Conservation (phyloP, 1,284 basidiomycete genomes). For the Megacollybia platyphylla region DNA sequence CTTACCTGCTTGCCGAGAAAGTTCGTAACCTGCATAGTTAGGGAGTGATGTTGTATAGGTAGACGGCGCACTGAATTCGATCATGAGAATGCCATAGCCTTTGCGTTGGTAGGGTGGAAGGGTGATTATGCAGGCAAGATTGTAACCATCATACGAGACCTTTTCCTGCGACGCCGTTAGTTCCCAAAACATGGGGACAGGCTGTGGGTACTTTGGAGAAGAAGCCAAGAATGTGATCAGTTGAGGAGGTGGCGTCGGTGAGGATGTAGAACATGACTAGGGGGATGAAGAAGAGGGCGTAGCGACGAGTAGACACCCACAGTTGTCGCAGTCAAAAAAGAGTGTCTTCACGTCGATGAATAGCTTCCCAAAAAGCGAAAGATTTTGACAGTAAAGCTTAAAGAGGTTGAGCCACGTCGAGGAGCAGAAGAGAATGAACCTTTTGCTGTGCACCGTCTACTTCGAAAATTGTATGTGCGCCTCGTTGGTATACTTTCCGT, state of each 20-base stretch:
- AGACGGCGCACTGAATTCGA: slow-evolving; percentile 80
- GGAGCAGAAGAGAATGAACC: slow-evolving; percentile 23
- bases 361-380: slow-evolving; percentile 94
- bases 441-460: slow-evolving; percentile 84
- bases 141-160: slow-evolving; percentile 91
- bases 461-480: slow-evolving; percentile 89
- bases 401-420: slow-evolving; percentile 5
- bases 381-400: slow-evolving; percentile 90
- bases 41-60: background rate
- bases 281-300: background rate
- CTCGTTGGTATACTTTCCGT: slow-evolving; percentile 81
- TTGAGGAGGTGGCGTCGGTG: slow-evolving; percentile 72
- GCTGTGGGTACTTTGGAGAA: slow-evolving; percentile 72
- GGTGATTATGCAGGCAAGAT: slow-evolving; percentile 93
- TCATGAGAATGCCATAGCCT: slow-evolving; percentile 91
- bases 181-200: background rate
- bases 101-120: slow-evolving; percentile 88
- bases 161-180: slow-evolving; percentile 60
- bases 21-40: slow-evolving; percentile 69
- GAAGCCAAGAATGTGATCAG: slow-evolving; percentile 81
- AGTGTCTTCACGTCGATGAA: slow-evolving; percentile 98
- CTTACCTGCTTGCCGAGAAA: slow-evolving; percentile 68
- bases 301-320: slow-evolving; percentile 24
- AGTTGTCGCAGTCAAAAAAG: slow-evolving; percentile 87
- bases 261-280: slow-evolving; percentile 87